Evolutionary conservation across 2,329 filamentous ascomycete species (phyloP), one percentile per base, ranked within the genome.

Genomic region (Didymella arachidicola): DNA sequence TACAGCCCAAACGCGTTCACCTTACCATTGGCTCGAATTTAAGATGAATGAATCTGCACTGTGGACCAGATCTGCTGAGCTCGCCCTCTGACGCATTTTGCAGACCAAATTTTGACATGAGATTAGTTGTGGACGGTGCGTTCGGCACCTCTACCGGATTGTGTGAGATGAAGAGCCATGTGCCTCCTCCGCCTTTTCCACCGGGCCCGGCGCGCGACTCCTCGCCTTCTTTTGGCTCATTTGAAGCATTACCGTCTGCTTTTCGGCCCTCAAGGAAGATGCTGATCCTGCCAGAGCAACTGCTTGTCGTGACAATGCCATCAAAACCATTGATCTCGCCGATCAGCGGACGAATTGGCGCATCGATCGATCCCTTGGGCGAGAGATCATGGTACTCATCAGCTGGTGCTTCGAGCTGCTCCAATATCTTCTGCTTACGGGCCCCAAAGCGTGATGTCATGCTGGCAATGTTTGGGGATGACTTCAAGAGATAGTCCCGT

Each of bases 21-120:
- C 87, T 73, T 83, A 96, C 93, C 92, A 97, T 93, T 4, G 93
- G 92, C 75, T 97, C 93, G 72, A 96, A 97, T 77, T 96, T 95
- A 79, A 97, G 91, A 77, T 94, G 92, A 49, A 97, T 82, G 61
- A 82, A 81, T 55, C 82, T 77, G 61, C 72, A 67, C 18, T 83
- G 43, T 19, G 60, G 48, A 27, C 47, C 53, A 26, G 43, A 65
- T 52, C n/a, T 29, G 42, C 36, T 14, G 48, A 3, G 61, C 44
- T 12, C 38, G 10, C 45, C 36, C 38, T 39, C 48, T 16, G 52
- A 42, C 16, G 53, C 27, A 5, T 54, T 52, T 16, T 61, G 42
- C 22, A 75, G 85, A 77, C 70, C 84, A 81, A 69, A 78, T 18
- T 59, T 49, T 26, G 67, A 49, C 44, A 68, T 60, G 27, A 72